Evolutionary conservation across 1,139 yeast genomes (phyloP).

Genomic region (Taphrina sp.): DNA sequence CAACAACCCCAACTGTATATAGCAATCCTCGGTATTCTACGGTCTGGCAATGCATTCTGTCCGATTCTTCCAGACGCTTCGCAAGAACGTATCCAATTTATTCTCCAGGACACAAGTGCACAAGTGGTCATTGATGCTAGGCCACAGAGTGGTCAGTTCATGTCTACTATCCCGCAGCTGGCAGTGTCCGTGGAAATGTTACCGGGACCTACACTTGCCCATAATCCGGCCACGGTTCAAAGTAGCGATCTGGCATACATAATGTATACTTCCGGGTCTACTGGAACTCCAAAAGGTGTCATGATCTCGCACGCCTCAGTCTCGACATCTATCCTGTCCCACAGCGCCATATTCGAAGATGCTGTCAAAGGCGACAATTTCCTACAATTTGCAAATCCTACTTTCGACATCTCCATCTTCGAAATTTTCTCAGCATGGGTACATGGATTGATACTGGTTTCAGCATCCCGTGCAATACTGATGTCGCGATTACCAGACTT

Average conservation of each 20-base stretch:
- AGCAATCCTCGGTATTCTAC: constrained; percentile 37
- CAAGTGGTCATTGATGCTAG: constrained; percentile 32
- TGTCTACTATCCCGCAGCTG: background rate
- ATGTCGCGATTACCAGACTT: constrained; percentile 35
- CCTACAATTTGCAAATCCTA: constrained; percentile 39
- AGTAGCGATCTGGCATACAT: constrained; percentile 35
- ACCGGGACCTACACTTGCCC: no score
- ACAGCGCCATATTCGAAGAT: constrained; percentile 33
- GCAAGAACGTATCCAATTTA: constrained; percentile 36
- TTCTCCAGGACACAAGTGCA: constrained; percentile 37
- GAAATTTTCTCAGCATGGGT: constrained; percentile 38
- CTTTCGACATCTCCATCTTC: constrained; percentile 39
- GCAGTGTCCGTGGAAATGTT: background rate
- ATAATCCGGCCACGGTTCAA: constrained; percentile 8
- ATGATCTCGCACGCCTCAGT: constrained; percentile 37
- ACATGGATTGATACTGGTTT: constrained; percentile 36
- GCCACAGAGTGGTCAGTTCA: constrained; percentile 2
- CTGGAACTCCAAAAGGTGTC: constrained; percentile 40
- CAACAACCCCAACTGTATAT: constrained; percentile 38
- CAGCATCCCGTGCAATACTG: constrained; percentile 35
- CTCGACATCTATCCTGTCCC: constrained; percentile 37
- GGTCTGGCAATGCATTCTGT: constrained; percentile 39
- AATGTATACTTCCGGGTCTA: constrained; percentile 40
- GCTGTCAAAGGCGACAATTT: constrained; percentile 19
- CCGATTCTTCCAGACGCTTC: constrained; percentile 37